Base-by-base conservation (phyloP, 2,329 filamentous ascomycete genomes). In the Stagonosporopsis cucurbitacearum region DNA sequence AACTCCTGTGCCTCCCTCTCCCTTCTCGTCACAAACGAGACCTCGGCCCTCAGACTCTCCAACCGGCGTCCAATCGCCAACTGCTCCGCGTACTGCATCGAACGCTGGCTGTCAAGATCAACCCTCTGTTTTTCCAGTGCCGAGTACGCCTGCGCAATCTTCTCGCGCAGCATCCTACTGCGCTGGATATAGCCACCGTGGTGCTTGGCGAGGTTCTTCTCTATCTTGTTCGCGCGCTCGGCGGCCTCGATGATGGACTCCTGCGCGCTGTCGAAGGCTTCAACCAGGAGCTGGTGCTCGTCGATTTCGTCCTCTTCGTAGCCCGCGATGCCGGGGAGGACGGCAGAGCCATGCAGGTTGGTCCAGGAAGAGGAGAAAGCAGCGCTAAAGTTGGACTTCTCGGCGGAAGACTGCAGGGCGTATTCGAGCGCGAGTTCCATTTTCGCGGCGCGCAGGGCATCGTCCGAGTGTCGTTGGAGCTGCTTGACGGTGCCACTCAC, bases 1-100 rank as follows among this genome's bases (percentile, higher is more conserved):
- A 89, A 74, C 62, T 97, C 92, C 77, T 99, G 95, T 6, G 92
- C 92, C 77, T 97, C 92, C 55, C 93, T 83, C 79, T 98, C 94
- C 60, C 94, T 82, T 66, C 86, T 86, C 64, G 87, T 90, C 9
- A 98, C 84, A 66, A 90, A 91, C 6, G 82, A 84, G 20, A 96
- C 92, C 74, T 97, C 92, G n/a, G 90, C 88, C 46, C 92, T 85
- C 54, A 97, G 78, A 11, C 83, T 82, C 63, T 89, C 90, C 48
- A 98, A 78, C 26, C 95, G 83, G 51, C 86, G 83, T 41, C 81
- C 80, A 54, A 97, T 83, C 0, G 89, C 90, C 5, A 88, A 87
- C 59, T 94, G 87, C 74, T 99, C 95, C 0, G 87, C 89, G 35
- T 91, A 86, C 62, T 91, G 87, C 58, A 96, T 80, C 6, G 88